Evolutionary conservation across 2,329 filamentous ascomycete genomes (phyloP), one percentile per base, ranked within the genome.

Genomic region (Talaromyces albobiverticillius): DNA sequence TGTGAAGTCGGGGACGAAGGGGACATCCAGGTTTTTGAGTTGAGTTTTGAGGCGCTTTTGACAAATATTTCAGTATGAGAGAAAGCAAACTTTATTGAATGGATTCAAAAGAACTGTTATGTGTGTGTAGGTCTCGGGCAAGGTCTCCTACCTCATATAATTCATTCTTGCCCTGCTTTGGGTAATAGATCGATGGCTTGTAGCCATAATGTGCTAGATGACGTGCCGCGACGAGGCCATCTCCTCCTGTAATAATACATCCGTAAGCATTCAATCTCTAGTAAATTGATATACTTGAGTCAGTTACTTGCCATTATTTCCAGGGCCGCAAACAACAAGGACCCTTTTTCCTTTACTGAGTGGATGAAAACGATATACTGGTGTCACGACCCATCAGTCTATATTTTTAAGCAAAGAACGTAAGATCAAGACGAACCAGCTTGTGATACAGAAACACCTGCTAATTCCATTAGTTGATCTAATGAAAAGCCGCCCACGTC

Each of bases 381-480:
- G 16, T 10, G 10, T 7, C 14, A 16, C 26, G 3, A n/a, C 40
- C 20, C 7, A 18, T 22, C 2, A 45, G 34, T 49, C 38, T 54
- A 16, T 31, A 40, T 14, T 26, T 29, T 36, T n/a, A n/a, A n/a
- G n/a, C 32, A 48, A 32, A 36, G n/a, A 14, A n/a, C 32, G 13
- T 34, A 38, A 20, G 9, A 40, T 2, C 11, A 45, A 25, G 9
- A 31, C 54, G 10, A 68, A 92, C 90, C 85, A 48, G 88, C 91
- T 78, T 97, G 91, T 11, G 93, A 93, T 23, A 97, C 91, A 1
- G 91, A 92, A 0, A 99, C 80, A 0, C 94, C 94, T 41, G 94
- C 94, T 7, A 99, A 77, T 69, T 97, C 94, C 94, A 99, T 97
- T 46, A 99, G 79, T 73, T 99, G 94, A 68, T 97, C 94, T 53